Evolutionary conservation across 2,329 filamentous ascomycete genomes (phyloP).

Genomic region (Amphichorda felina): DNA sequence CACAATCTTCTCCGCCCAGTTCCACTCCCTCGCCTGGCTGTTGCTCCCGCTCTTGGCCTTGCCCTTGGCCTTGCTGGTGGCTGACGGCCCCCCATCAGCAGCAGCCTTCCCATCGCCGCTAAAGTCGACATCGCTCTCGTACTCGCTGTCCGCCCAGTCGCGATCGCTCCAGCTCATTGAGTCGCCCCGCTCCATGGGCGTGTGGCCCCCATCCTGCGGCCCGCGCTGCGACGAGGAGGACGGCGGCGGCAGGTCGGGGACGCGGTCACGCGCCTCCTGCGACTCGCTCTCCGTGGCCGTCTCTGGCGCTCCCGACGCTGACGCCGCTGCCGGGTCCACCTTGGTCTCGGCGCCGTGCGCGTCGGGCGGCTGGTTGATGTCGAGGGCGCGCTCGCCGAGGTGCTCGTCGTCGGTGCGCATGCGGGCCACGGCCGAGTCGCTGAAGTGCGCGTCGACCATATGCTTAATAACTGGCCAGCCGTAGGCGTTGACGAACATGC

Average conservation of each 20-base stretch:
- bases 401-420: constrained; percentile 57
- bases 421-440: constrained; percentile 50
- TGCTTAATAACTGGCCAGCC: constrained; percentile 97
- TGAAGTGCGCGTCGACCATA: constrained; percentile 88
- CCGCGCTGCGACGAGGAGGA: constrained; percentile 6
- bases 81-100: constrained; percentile 4
- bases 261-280: constrained; percentile 27
- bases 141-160: constrained; percentile 46
- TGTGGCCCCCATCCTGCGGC: neutral
- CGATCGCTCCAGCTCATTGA: constrained; percentile 55
- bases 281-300: constrained; percentile 14
- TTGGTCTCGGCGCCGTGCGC: constrained; percentile 56
- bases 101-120: constrained; percentile 8
- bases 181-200: constrained; percentile 25
- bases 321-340: constrained; percentile 5
- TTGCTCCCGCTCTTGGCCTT: constrained; percentile 10
- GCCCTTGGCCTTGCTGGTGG: no score
- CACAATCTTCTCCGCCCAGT: constrained; percentile 43
- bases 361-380: constrained; percentile 40
- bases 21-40: constrained; percentile 23
- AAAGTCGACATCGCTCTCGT: constrained; percentile 26
- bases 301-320: no score
- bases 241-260: constrained; percentile 28
- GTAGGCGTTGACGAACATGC: constrained; percentile 94
- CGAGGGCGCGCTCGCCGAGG: constrained; percentile 57